phyloP scores from a whole-genome alignment of 768 basidiomycete species.

The Calocybe gangraenosa region DNA sequence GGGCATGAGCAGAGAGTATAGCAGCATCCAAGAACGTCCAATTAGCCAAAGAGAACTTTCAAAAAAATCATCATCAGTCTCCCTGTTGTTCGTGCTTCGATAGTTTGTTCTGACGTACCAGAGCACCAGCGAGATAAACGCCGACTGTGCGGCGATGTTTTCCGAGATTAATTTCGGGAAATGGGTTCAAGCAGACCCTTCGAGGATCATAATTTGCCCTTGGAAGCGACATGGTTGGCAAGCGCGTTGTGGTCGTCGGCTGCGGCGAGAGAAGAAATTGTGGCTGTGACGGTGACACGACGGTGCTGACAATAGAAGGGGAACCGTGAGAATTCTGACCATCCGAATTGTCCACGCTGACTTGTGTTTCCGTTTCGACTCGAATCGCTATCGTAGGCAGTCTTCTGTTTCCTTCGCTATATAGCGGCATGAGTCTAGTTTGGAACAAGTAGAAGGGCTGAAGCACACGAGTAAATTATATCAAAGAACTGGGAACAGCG shows the following conservation, averaged over 20 bases:
- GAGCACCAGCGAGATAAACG: constrained; percentile 86
- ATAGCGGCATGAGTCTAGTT: no score
- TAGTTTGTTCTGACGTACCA: constrained; percentile 54
- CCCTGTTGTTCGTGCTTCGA: background rate
- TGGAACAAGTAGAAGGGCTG: no score
- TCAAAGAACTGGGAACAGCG: no score
- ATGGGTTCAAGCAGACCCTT: constrained; percentile 82
- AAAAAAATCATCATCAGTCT: background rate
- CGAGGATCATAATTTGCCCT: constrained; percentile 75
- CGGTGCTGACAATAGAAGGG: constrained; percentile 12
- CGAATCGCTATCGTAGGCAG: constrained; percentile 18
- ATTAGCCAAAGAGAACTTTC: constrained; percentile 90
- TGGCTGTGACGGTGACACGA: constrained; percentile 17
- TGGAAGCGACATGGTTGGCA: constrained; percentile 37
- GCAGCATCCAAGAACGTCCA: constrained; percentile 96
- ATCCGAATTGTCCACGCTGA: constrained; percentile 10
- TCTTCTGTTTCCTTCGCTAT: no score
- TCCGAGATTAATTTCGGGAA: constrained; percentile 71
- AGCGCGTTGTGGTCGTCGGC: constrained; percentile 8
- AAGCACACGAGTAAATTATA: no score
- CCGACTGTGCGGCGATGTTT: constrained; percentile 80
- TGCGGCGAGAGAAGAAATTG: constrained; percentile 10
- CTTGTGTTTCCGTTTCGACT: constrained; percentile 23
- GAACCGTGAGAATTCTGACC: constrained; percentile 26
- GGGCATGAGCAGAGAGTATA: constrained; percentile 84